Evolutionary conservation across 2,329 filamentous ascomycete species (phyloP), one percentile per base, ranked within the genome.

Genomic region (Ophiocordyceps polyrhachis-furcata): DNA sequence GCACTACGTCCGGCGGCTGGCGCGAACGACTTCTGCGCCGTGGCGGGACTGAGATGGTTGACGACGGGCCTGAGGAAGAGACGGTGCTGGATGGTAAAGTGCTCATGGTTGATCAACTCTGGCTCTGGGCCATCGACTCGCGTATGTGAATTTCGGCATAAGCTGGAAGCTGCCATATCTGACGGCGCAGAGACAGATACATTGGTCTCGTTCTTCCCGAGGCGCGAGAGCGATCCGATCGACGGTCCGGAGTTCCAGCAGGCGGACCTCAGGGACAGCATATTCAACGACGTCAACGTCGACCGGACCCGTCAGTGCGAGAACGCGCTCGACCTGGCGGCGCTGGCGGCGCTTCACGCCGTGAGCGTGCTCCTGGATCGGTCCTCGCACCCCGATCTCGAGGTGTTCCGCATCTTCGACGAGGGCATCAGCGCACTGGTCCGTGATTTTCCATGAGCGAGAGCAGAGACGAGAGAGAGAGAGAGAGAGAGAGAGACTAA

Each of bases 91-190:
- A 74, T 23, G 72, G 74, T 0, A 78, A 79, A 37, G 65, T 75
- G 3, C 55, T 81, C n/a, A 80, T 81, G 73, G 72, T 81, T 0
- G 77, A 81, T 47, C 76, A 81, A 51, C 56, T 81, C 1, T 81
- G 76, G 76, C 55, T 80, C 0, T 75, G 71, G 71, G 67, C 65
- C 0, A 63, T 75, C n/a, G 65, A 73, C 45, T 68, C 62, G 15
- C 68, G 70, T 73, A 53, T 58, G 68, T 58, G 17, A 19, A 4
- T 14, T 14, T 14, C 29, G 4, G 23, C 4, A 31, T 14, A 32
- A 3, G 13, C 13, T n/a, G 12, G 13, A 32, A 32, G 15, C 8
- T 32, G 35, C 6, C 35, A 38, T n/a, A n/a, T 21, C 38, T 41
- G 19, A 41, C 38, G 38, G 4, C 15, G 6, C 38, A 20, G 38